Percentiles rank a stretch among this genome's conserved stretches.
These are phyloP conservation scores for Effrenium voratum DNA, from an alignment of 73 alveolate species.

Conservation along the genomic window DNA sequence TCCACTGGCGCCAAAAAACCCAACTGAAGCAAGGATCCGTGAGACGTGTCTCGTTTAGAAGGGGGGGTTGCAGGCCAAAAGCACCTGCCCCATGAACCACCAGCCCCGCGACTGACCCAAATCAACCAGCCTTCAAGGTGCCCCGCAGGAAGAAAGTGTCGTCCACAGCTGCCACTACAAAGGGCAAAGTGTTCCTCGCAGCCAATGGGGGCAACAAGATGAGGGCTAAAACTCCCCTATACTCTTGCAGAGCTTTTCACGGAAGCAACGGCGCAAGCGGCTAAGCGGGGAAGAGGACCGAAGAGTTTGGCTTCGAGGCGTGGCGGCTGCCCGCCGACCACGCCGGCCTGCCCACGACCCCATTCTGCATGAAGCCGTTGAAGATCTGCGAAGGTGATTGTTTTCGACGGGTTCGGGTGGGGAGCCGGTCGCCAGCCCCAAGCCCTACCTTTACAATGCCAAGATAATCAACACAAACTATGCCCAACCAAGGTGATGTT, in stretches of 20 bases:
- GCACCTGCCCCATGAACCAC: background rate
- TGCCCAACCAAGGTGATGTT: too few species aligned
- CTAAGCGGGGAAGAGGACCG: background rate
- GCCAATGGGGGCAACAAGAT: background rate
- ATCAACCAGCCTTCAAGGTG: conserved; percentile 37
- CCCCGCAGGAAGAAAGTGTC: conserved; percentile 42
- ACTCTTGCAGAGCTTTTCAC: too few species aligned
- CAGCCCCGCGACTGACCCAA: background rate
- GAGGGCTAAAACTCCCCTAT: too few species aligned
- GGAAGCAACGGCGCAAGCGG: background rate
- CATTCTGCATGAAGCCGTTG: conserved; percentile 81
- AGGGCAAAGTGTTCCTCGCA: conserved; percentile 44
- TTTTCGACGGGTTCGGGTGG: too few species aligned
- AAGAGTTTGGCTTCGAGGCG: background rate
- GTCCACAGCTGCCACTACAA: conserved; percentile 51
- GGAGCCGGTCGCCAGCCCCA: too few species aligned
- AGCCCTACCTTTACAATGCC: too few species aligned
- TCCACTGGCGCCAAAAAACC: too few species aligned
- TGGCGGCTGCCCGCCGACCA: too few species aligned
- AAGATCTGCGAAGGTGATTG: conserved; percentile 38
- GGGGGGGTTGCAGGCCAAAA: too few species aligned
- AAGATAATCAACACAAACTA: too few species aligned
- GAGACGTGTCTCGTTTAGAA: too few species aligned
- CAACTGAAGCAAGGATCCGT: too few species aligned
- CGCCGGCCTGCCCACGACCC: conserved; percentile 41